Conservation (phyloP, 1,284 basidiomycete species). For the Trichosporon faecale region DNA sequence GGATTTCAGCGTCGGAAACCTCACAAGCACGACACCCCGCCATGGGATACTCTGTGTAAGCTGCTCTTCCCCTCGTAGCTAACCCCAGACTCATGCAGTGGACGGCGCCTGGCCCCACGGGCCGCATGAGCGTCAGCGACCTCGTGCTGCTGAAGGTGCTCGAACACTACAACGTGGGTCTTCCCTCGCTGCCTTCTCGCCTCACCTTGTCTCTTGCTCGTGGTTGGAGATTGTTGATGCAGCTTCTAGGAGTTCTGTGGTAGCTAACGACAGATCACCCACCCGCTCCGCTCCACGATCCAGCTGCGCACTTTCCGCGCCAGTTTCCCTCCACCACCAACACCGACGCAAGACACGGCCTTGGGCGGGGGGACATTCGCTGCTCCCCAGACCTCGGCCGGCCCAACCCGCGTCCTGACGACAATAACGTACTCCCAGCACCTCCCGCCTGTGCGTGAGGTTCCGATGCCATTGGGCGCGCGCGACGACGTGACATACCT, state of each 20-base stretch:
- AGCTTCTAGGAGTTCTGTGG: too few relatives aligned
- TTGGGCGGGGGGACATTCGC: neutral
- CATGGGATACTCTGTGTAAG: constrained; percentile 43
- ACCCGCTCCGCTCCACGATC: constrained; percentile 34
- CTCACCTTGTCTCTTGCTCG: too few relatives aligned
- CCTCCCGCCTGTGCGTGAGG: constrained; percentile 22
- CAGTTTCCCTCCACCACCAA: constrained; percentile 21
- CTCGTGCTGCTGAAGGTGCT: constrained; percentile 41
- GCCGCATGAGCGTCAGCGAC: constrained; percentile 34
- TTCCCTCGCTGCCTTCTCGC: too few relatives aligned
- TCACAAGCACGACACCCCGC: neutral
- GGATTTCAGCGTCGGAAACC: neutral
- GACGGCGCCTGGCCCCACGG: constrained; percentile 32
- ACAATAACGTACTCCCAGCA: constrained; percentile 34
- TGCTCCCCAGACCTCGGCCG: constrained; percentile 13
- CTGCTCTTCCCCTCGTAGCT: neutral
- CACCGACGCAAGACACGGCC: neutral
- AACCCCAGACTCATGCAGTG: constrained; percentile 44
- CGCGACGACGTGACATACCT: constrained; percentile 40
- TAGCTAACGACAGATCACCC: constrained; percentile 30
- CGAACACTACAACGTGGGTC: constrained; percentile 43
- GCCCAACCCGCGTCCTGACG: constrained; percentile 32
- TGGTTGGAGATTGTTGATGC: too few relatives aligned
- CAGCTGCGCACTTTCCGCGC: constrained; percentile 44
- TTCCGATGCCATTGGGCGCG: constrained; percentile 20